phyloP scores from a whole-genome alignment of 441 rosid species.

The Euphorbia corollata region DNA sequence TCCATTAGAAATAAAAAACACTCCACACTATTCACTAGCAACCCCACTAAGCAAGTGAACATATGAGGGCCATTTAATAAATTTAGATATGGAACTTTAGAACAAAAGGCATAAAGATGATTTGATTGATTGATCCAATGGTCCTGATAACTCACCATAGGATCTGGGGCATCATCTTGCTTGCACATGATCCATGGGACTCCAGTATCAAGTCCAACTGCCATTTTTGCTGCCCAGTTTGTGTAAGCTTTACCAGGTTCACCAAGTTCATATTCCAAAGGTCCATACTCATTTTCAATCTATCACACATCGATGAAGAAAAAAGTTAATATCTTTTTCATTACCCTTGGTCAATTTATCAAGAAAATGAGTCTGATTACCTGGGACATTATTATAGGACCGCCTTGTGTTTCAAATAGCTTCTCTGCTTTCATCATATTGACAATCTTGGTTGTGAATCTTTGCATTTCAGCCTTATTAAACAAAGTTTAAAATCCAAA shows the following conservation, averaged over 20 bases:
- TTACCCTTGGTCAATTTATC: background rate
- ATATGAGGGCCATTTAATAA: slow-evolving; percentile 21
- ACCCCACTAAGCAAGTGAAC: slow-evolving; percentile 26
- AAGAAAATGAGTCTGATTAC: slow-evolving; percentile 25
- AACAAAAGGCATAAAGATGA: slow-evolving; percentile 10
- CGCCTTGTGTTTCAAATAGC: slow-evolving; percentile 81
- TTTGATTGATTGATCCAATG: slow-evolving; percentile 19
- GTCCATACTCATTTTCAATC: slow-evolving; percentile 70
- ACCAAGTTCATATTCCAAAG: slow-evolving; percentile 39
- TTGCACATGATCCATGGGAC: slow-evolving; percentile 95
- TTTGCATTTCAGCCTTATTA: slow-evolving; percentile 72
- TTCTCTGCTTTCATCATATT: slow-evolving; percentile 92
- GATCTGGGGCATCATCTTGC: slow-evolving; percentile 80
- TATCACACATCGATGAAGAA: slow-evolving; percentile 4
- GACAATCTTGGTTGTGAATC: slow-evolving; percentile 76
- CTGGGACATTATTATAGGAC: slow-evolving; percentile 95
- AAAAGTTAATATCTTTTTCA: background rate
- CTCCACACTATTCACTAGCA: slow-evolving; percentile 18
- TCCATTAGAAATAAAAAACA: slow-evolving; percentile 22
- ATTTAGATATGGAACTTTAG: slow-evolving; percentile 19
- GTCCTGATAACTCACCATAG: slow-evolving; percentile 32
- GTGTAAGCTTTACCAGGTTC: slow-evolving; percentile 49
- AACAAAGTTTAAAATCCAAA: slow-evolving; percentile 1
- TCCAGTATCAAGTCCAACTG: slow-evolving; percentile 51
- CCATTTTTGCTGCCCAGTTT: slow-evolving; percentile 79